Evolutionary conservation across 1,284 basidiomycete species (phyloP).

Genomic region (Microbotryum silenes-acaulis): DNA sequence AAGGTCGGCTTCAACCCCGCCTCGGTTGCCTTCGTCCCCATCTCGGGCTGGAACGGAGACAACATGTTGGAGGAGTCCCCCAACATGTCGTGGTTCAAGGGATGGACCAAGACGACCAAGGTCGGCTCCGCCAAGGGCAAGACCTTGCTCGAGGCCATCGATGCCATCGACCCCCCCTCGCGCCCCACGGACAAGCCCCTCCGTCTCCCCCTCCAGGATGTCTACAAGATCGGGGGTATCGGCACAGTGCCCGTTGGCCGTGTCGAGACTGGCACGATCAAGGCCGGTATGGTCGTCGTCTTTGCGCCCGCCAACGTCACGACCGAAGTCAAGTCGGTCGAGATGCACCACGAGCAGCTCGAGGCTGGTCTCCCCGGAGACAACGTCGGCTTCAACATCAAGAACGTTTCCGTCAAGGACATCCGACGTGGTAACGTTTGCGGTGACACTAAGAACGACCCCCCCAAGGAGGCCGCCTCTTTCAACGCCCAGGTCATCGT

Average conservation of each 20-base stretch:
- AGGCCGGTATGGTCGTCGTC: conserved; percentile 93
- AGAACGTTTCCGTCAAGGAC: conserved; percentile 99
- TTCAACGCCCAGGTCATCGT: conserved; percentile 99
- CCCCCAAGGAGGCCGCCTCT: conserved; percentile 96
- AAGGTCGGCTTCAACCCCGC: conserved; percentile 99
- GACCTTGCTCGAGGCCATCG: conserved; percentile 99
- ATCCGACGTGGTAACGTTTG: conserved; percentile 99
- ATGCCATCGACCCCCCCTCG: conserved; percentile 94
- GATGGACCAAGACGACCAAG: conserved; percentile 96
- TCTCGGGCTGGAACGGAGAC: conserved; percentile 99
- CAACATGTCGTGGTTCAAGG: conserved; percentile 99
- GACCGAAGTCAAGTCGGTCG: conserved; percentile 97
- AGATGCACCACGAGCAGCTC: conserved; percentile 99
- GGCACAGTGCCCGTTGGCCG: conserved; percentile 99
- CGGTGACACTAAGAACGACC: conserved; percentile 99
- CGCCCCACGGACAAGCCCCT: conserved; percentile 99
- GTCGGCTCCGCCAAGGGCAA: conserved; percentile 87
- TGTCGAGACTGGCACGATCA: conserved; percentile 99
- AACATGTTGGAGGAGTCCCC: conserved; percentile 98
- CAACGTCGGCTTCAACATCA: conserved; percentile 93
- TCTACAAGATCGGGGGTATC: conserved; percentile 99
- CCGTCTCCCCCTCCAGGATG: conserved; percentile 94
- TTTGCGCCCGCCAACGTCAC: conserved; percentile 97
- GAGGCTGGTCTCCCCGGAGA: conserved; percentile 91
- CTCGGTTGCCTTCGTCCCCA: conserved; percentile 95